Base-by-base conservation (phyloP, 2,329 filamentous ascomycete species). In the Leptodontidium sp. region DNA sequence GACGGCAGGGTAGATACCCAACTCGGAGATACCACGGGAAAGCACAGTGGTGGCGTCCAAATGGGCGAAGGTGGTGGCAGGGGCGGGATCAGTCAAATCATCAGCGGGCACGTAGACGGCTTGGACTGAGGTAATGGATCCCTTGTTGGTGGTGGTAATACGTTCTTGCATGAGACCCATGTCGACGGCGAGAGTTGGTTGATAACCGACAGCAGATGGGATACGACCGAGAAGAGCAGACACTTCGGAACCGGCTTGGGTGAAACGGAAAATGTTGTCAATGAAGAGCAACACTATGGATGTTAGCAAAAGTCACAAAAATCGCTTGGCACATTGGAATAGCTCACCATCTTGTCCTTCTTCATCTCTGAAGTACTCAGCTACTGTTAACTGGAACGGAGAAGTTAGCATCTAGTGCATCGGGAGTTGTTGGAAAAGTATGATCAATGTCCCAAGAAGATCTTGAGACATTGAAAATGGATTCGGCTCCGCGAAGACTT, bases 231-330 rank as follows among this genome's bases (percentile, higher is more conserved):
- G 89, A 82, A 99, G 90, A 81, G 96, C 96, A 87, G 95, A 98
- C 90, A 99, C 96, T 87, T 99, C 96, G 80, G 96, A 98, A 94
- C 96, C 96, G 83, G 96, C 96, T 87, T 98, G 95, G 76, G 95
- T 98, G 90, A 98, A 98, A 81, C 96, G 92, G 93, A 98, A 98
- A 86, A 99, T 98, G 90, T 99, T 99, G 92, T 99, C 96, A 84
- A 98, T 98, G 89, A 98, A 98, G 84, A 98, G 94, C 82, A 98
- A 88, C 89, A 98, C 93, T 92, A 69, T 6, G 38, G 35, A 38
- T 35, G 70, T 81, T 73, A 80, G 79, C 67, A 59, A 35, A 52
- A 58, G 47, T 32, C 58, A 6, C 38, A 32, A 15, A 50, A 38
- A 43, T 5, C 12, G 14, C n/a, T 14, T 11, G 59, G 50, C 50